Conservation (phyloP, 2,329 filamentous ascomycete species). For the Ophiosphaerella korrae region DNA sequence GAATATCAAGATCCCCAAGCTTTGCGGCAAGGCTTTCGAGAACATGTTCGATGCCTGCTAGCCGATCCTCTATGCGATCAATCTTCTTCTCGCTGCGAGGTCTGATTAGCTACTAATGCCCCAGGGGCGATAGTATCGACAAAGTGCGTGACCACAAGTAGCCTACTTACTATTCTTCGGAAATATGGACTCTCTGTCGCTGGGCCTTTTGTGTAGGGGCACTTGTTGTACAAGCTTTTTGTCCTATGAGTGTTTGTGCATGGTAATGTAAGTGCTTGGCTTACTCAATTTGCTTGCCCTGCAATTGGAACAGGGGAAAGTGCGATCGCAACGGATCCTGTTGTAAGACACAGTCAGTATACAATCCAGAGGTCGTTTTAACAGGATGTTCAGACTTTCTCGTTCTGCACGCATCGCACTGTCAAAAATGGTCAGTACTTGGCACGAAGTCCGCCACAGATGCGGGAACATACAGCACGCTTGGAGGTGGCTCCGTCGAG, state of each 20-base stretch:
- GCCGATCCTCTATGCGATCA: conserved; percentile 57
- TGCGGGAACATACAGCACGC: conserved; percentile 33
- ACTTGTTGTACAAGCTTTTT: conserved; percentile 41
- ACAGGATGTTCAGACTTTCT: conserved; percentile 22
- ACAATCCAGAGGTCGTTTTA: neutral
- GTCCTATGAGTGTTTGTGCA: conserved; percentile 8
- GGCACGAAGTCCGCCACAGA: neutral
- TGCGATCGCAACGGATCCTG: conserved; percentile 40
- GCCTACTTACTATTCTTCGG: conserved; percentile 43
- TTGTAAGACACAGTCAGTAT: neutral
- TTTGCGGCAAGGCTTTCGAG: conserved; percentile 44
- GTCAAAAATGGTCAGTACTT: neutral
- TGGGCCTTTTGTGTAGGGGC: conserved; percentile 38
- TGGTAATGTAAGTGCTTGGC: conserved; percentile 2
- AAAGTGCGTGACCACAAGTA: neutral
- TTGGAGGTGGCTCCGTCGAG: conserved; percentile 33
- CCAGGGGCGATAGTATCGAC: too few relatives aligned
- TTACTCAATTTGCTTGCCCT: conserved; percentile 43
- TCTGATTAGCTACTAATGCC: conserved; percentile 8
- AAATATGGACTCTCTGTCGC: conserved; percentile 43
- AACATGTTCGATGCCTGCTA: conserved; percentile 55
- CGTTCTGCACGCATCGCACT: conserved; percentile 44
- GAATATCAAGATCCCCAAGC: conserved; percentile 33
- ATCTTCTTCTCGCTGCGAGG: conserved; percentile 57
- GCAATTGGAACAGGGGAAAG: conserved; percentile 44